phyloP scores from a whole-genome alignment of 768 basidiomycete genomes.

The Scleroderma bovista region DNA sequence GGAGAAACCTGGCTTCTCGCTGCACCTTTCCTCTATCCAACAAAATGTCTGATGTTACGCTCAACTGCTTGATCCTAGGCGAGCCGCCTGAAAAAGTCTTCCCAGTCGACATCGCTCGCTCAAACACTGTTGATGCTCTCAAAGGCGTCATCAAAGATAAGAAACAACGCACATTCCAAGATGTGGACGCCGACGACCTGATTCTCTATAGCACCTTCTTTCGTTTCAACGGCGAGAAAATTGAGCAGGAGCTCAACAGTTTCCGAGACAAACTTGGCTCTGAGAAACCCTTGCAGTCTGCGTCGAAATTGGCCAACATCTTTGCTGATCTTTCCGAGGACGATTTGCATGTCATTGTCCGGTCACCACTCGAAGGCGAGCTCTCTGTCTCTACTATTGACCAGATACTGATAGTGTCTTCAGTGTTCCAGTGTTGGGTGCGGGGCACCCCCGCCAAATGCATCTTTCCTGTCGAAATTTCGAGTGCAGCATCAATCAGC shows the following conservation, averaged over 20 bases:
- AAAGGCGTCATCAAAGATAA: not conserved
- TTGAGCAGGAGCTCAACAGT: too few relatives aligned
- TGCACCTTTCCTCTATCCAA: too few relatives aligned
- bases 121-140: not conserved
- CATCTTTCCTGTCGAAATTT: constrained; percentile 5
- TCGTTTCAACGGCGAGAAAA: too few relatives aligned
- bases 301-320: too few relatives aligned
- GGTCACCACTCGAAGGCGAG: too few relatives aligned
- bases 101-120: not conserved
- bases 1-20: too few relatives aligned
- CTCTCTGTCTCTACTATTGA: not conserved
- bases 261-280: too few relatives aligned
- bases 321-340: too few relatives aligned
- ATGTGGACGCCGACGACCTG: not conserved
- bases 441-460: not conserved
- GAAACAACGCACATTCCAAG: not conserved
- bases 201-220: not conserved
- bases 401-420: not conserved
- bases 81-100: not conserved
- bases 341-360: too few relatives aligned
- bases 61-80: not conserved
- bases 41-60: too few relatives aligned
- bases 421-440: too few relatives aligned
- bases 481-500: not conserved
- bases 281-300: too few relatives aligned